Base-by-base conservation (phyloP, 306 rosid genomes). In the Acmispon strigosus region DNA sequence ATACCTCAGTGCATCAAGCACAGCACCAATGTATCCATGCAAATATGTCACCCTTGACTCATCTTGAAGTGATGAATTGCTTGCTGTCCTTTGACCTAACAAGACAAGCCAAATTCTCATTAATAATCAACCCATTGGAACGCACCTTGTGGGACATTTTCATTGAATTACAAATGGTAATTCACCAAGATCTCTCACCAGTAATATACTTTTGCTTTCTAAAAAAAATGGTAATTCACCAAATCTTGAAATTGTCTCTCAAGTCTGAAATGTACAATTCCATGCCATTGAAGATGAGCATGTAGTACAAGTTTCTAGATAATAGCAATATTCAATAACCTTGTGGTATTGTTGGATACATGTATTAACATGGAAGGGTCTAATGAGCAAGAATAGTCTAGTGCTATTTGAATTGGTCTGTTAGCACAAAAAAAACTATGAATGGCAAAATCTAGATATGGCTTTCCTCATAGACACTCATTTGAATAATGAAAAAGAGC, bases 1-100 rank as follows among this genome's bases (percentile, higher is more conserved):
- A 44, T 78, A 78, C 86, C 89, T 85, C 68, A 79, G 57, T 50
- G 86, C 75, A 76, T 78, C 78, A 17, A 85, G 78, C 45, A 73
- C 76, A 1, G 43, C 80, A 51, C 82, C 89, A 45, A 85, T 75
- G 27, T 76, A 72, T 72, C 44, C 84, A 10, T 78, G 82, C 48
- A 78, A 42, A 53, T 72, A 84, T 37, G 69, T 41, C 75, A 81
- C 84, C 78, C 86, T 85, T 19, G 86, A 64, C 12, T 81, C 55
- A 10, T 81, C 88, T 22, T 72, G 52, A 6, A 81, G 68, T 51
- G 88, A 56, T 7, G 80, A 68, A 75, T 75, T 78, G 29, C 80
- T 39, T 9, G 44, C 0, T 49, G 85, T 76, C 22, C 84, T 34
- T 76, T 84, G 84, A 66, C 88, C 85, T 84, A 49, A 54, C 32